These are phyloP conservation scores for Gloeophyllum trabeum DNA, from an alignment of 768 basidiomycete species.

Conservation along the genomic window DNA sequence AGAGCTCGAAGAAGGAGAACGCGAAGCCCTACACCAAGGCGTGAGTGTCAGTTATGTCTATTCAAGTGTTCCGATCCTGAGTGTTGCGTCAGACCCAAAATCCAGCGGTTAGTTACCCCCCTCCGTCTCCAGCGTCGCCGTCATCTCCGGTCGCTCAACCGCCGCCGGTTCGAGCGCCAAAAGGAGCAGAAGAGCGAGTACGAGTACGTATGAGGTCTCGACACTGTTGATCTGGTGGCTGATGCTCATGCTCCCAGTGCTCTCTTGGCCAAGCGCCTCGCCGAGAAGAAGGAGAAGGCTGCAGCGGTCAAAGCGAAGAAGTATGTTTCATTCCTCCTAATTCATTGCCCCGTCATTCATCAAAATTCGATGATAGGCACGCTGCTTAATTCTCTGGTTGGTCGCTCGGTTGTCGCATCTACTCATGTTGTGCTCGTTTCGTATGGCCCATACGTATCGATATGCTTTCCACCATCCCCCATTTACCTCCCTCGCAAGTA, in stretches of 20 bases:
- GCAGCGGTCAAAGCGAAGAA: slow-evolving; percentile 79
- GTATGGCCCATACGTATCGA: slow-evolving; percentile 5
- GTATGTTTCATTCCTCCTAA: slow-evolving; percentile 19
- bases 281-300: slow-evolving; percentile 88
- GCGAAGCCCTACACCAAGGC: slow-evolving; percentile 97
- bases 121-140: slow-evolving; percentile 93
- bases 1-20: slow-evolving; percentile 74
- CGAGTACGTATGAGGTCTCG: slow-evolving; percentile 44
- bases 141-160: slow-evolving; percentile 81
- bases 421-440: background rate
- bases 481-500: slow-evolving; percentile 4
- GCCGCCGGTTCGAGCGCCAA: slow-evolving; percentile 80
- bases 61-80: background rate
- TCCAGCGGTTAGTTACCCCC: slow-evolving; percentile 94
- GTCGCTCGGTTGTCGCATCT: background rate
- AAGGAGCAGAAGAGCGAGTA: slow-evolving; percentile 94
- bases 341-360: too few species aligned
- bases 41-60: slow-evolving; percentile 32
- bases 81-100: slow-evolving; percentile 62
- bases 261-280: slow-evolving; percentile 78
- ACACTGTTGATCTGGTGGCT: slow-evolving; percentile 2
- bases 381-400: background rate
- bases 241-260: slow-evolving; percentile 26
- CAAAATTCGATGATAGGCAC: too few species aligned
- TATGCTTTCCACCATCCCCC: slow-evolving; percentile 7